phyloP scores from a whole-genome alignment of 2,329 filamentous ascomycete genomes.

The Metarhizium brunneum region DNA sequence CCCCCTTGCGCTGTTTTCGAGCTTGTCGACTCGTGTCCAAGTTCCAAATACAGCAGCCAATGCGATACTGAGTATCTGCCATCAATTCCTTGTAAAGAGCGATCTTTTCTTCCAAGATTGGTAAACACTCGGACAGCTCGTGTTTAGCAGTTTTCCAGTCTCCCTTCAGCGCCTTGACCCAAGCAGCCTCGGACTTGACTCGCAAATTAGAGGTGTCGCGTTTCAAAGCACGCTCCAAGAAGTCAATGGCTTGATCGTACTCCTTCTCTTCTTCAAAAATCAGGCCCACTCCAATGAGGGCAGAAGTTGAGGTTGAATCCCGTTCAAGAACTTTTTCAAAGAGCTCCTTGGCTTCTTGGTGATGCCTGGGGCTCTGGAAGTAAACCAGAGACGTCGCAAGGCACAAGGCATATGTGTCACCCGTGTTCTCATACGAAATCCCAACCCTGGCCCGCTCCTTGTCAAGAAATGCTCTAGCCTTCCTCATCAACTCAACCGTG shows the following conservation, averaged over 20 bases:
- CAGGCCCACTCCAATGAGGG: slow-evolving; percentile 80
- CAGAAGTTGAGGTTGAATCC: slow-evolving; percentile 67
- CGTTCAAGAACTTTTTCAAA: slow-evolving; percentile 75
- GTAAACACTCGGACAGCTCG: slow-evolving; percentile 62
- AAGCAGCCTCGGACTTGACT: slow-evolving; percentile 79
- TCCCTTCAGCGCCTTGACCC: slow-evolving; percentile 80
- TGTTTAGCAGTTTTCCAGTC: slow-evolving; percentile 59
- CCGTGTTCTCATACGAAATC: slow-evolving; percentile 56
- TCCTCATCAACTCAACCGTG: slow-evolving; percentile 69
- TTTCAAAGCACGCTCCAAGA: slow-evolving; percentile 65
- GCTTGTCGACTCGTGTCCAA: slow-evolving; percentile 63
- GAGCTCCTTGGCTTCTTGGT: slow-evolving; percentile 75
- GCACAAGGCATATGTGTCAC: slow-evolving; percentile 65
- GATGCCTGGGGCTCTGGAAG: slow-evolving; percentile 82
- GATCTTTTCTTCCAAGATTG: slow-evolving; percentile 52
- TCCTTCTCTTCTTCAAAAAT: slow-evolving; percentile 93
- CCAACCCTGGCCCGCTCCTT: slow-evolving; percentile 59
- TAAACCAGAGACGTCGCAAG: slow-evolving; percentile 85
- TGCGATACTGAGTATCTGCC: slow-evolving; percentile 75
- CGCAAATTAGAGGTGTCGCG: slow-evolving; percentile 67
- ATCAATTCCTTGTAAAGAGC: slow-evolving; percentile 57
- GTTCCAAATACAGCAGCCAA: slow-evolving; percentile 83
- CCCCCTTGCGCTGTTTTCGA: slow-evolving; percentile 67
- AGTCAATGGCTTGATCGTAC: slow-evolving; percentile 71
- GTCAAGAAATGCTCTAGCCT: slow-evolving; percentile 53